A percentile compares a stretch with the other conserved stretches of the same genome.
Conservation (phyloP, 2,329 filamentous ascomycete species). For the Apiospora koreana region DNA sequence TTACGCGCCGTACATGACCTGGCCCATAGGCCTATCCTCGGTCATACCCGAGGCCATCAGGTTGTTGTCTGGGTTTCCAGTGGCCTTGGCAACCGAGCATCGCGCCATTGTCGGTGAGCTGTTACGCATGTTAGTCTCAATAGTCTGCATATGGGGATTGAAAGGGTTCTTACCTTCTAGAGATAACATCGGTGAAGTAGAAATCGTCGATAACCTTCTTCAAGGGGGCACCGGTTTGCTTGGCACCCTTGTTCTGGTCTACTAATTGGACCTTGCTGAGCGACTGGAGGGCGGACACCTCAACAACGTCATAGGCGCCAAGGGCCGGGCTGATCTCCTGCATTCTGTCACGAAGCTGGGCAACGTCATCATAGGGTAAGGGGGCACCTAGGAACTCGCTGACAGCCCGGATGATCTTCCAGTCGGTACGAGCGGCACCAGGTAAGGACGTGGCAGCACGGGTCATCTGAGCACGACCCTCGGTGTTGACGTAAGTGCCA, state of each 20-base stretch:
- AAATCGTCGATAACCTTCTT: constrained; percentile 93
- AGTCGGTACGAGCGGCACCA: constrained; percentile 90
- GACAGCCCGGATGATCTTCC: constrained; percentile 95
- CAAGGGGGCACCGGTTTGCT: constrained; percentile 71
- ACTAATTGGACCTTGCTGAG: constrained; percentile 94
- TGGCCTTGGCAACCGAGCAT: constrained; percentile 90
- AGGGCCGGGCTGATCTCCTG: constrained; percentile 90
- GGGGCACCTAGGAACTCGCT: constrained; percentile 88
- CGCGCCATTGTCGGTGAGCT: constrained; percentile 98
- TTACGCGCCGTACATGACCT: constrained; percentile 60
- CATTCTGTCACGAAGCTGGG: constrained; percentile 89
- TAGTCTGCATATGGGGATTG: constrained; percentile 18
- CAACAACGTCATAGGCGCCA: constrained; percentile 86
- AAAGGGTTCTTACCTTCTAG: constrained; percentile 73
- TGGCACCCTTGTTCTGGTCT: constrained; percentile 90
- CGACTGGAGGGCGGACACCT: constrained; percentile 71
- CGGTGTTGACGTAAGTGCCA: constrained; percentile 95
- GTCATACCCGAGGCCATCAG: constrained; percentile 74
- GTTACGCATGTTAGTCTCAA: constrained; percentile 17
- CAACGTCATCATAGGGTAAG: constrained; percentile 91
- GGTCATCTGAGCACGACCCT: constrained; percentile 93
- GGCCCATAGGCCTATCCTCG: constrained; percentile 62
- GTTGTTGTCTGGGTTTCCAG: constrained; percentile 75
- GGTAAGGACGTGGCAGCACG: constrained; percentile 86
- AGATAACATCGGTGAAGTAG: constrained; percentile 97